Conservation (phyloP, 176 grass and related monocot genomes). For the Oryza nivara region DNA sequence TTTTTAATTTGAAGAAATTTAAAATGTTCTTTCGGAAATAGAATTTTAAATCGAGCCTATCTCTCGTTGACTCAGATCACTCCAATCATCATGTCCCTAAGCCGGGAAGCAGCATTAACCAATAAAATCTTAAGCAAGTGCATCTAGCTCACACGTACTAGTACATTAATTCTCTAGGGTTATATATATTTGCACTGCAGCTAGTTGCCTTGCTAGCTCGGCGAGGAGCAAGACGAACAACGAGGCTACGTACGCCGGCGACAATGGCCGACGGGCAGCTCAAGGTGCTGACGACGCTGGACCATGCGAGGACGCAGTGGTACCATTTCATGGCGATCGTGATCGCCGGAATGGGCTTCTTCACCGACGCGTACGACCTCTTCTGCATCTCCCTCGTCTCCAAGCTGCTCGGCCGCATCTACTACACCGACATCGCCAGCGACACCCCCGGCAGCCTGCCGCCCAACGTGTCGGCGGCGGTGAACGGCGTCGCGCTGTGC, state of each 20-base stretch:
- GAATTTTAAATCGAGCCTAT: not conserved
- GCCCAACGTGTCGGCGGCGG: constrained; percentile 48
- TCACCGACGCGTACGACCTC: constrained; percentile 80
- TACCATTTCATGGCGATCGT: constrained; percentile 82
- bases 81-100: not conserved
- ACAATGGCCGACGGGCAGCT: constrained; percentile 44
- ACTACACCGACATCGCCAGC: constrained; percentile 45
- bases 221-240: not conserved
- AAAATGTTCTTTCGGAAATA: not conserved
- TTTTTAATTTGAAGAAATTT: too few species aligned
- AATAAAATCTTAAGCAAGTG: not conserved
- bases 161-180: not conserved
- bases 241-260: not conserved
- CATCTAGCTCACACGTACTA: not conserved
- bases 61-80: not conserved
- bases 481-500: constrained; percentile 63
- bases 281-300: constrained; percentile 51
- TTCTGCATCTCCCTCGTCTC: constrained; percentile 71
- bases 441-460: constrained; percentile 40
- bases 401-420: constrained; percentile 61
- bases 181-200: constrained; percentile 22
- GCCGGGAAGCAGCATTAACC: not conserved
- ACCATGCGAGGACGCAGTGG: constrained; percentile 74
- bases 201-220: not conserved
- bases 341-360: constrained; percentile 85